These are phyloP conservation scores for Maudiozyma serrabonitensis DNA, from an alignment of 805 yeast genomes.

Conservation along the genomic window DNA sequence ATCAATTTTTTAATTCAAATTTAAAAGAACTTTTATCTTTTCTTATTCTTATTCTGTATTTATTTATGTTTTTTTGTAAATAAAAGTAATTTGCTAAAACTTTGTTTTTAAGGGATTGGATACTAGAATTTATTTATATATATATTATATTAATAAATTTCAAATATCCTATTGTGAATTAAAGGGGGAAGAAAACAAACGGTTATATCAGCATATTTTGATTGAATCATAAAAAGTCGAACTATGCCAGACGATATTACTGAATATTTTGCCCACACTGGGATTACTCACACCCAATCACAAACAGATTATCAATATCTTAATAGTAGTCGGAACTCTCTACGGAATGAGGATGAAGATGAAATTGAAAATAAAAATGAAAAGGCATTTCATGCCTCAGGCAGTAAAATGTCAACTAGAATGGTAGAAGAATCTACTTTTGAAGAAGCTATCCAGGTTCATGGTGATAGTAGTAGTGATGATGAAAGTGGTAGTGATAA, in stretches of 20 bases:
- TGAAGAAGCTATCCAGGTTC: background rate
- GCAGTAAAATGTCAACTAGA: constrained; percentile 1
- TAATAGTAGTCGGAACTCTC: background rate
- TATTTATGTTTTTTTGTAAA: background rate
- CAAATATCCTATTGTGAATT: background rate
- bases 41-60: background rate
- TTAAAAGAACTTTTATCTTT: background rate
- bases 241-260: constrained; percentile 10
- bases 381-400: constrained; percentile 1
- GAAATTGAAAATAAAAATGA: background rate
- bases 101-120: too few species aligned
- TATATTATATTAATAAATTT: background rate
- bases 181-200: background rate
- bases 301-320: constrained; percentile 6
- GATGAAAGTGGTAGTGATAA: background rate
- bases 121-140: background rate
- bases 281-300: constrained; percentile 3
- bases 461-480: background rate
- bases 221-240: background rate
- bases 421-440: constrained; percentile 2
- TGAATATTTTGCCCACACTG: constrained; percentile 5
- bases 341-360: constrained; percentile 2
- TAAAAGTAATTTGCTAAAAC: background rate
- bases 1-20: background rate
- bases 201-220: background rate